Evolutionary conservation across 2,329 filamentous ascomycete species (phyloP).

Genomic region (Apiospora sp.): DNA sequence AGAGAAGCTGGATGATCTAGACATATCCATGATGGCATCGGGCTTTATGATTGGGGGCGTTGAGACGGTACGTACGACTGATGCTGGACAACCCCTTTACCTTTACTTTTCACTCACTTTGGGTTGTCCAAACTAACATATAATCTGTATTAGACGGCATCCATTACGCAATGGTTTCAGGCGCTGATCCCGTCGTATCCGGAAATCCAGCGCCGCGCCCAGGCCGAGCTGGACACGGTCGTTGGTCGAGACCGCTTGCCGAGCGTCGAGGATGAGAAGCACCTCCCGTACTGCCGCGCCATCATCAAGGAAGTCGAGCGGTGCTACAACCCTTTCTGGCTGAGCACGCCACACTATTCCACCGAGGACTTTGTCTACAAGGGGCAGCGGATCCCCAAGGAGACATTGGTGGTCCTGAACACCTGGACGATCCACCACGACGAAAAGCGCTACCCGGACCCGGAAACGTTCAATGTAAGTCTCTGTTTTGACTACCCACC

Average conservation of each 20-base stretch:
- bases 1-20: slow-evolving; percentile 27
- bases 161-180: slow-evolving; percentile 28
- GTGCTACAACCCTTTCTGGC: slow-evolving; percentile 39
- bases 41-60: slow-evolving; percentile 30
- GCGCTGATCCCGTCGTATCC: slow-evolving; percentile 24
- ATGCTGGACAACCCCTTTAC: background rate
- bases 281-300: slow-evolving; percentile 27
- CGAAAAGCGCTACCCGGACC: slow-evolving; percentile 43
- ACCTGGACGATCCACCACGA: slow-evolving; percentile 5
- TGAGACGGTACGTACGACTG: slow-evolving; percentile 32
- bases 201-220: slow-evolving; percentile 25
- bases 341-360: slow-evolving; percentile 40
- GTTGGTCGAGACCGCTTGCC: slow-evolving; percentile 33
- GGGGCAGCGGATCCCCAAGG: background rate
- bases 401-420: background rate
- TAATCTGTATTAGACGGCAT: background rate
- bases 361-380: background rate
- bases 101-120: background rate
- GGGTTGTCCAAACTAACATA: background rate
- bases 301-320: slow-evolving; percentile 28
- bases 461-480: slow-evolving; percentile 34
- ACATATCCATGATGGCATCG: slow-evolving; percentile 28
- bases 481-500: background rate
- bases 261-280: slow-evolving; percentile 18
- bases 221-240: slow-evolving; percentile 27